Evolutionary conservation across 805 yeast genomes (phyloP), one percentile per base, ranked within the genome.

Genomic region (Kodamaea fukazawae): DNA sequence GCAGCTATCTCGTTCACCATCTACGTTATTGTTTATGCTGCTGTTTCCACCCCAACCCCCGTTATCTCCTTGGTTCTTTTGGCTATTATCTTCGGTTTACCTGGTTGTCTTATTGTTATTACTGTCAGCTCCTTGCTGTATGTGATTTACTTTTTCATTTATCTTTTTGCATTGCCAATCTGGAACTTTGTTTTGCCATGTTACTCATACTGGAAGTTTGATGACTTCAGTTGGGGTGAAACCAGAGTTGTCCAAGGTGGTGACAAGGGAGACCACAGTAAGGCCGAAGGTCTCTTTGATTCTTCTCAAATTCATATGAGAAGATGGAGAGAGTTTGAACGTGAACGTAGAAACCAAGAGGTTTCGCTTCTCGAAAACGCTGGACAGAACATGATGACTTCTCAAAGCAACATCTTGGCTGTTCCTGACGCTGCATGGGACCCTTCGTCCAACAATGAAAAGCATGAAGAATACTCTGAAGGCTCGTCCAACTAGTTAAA

Each of bases 151-250:
- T 84, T 88, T 83, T 38, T 79, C 23, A 73, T 88, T 42, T 90
- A 90, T 58, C 61, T 89, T 20, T 1, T 78, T 14, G 93, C 96
- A 1, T 74, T 90, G 44, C 96, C 96, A n/a, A 73, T 90, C 41
- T 90, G 97, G 97, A 90, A 89, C 61, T 83, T 90, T 54, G 79
- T 88, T 4, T 70, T 90, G 34, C 97, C 97, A 2, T 56, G 80
- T 9, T 88, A 90, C 61, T 84, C 96, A 0, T 89, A 73, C 60
- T 90, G 97, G 97, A 88, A 88, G 56, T 88, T 89, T 63, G 97
- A 90, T 63, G 96, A 90, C 59, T 90, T 90, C 64, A 80, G 89
- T 58, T 90, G 97, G 97, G 96, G 97, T 57, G 95, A 87, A 44
- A 90, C 96, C 2, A 75, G 96, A 70, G 75, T 81, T n/a, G 79